Evolutionary conservation across 805 yeast species (phyloP).

Genomic region (Wickerhamomyces sydowiorum): DNA sequence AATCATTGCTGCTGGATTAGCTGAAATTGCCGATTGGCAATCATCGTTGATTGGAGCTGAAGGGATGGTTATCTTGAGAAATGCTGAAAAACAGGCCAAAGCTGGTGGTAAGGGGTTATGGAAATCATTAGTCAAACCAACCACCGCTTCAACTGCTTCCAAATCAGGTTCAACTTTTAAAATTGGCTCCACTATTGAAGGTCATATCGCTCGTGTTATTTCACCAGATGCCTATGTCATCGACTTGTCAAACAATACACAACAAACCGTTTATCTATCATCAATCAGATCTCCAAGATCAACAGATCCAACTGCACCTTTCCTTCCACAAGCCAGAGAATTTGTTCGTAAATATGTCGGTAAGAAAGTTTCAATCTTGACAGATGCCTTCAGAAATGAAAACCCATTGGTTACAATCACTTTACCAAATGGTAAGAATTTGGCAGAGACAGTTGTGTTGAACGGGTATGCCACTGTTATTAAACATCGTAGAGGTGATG

Average conservation of each 20-base stretch:
- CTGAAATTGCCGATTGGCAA: conserved; percentile 78
- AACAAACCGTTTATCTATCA: conserved; percentile 63
- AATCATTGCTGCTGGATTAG: conserved; percentile 64
- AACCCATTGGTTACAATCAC: conserved; percentile 60
- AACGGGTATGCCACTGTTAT: conserved; percentile 75
- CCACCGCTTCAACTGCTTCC: conserved; percentile 16
- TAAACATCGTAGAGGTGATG: conserved; percentile 68
- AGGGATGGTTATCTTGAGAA: conserved; percentile 55
- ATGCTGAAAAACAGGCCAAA: conserved; percentile 60
- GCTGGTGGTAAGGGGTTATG: conserved; percentile 51
- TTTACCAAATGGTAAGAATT: conserved; percentile 46
- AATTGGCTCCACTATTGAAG: conserved; percentile 47
- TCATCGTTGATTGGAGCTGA: conserved; percentile 59
- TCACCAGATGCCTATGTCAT: conserved; percentile 64
- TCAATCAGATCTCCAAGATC: conserved; percentile 72
- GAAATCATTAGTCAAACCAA: conserved; percentile 30
- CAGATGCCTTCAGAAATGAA: conserved; percentile 67
- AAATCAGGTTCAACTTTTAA: conserved; percentile 23
- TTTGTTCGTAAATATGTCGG: conserved; percentile 71
- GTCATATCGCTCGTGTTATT: conserved; percentile 53
- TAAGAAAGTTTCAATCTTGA: conserved; percentile 51
- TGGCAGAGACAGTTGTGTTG: conserved; percentile 54
- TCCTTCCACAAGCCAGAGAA: conserved; percentile 65
- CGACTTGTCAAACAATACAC: conserved; percentile 40
- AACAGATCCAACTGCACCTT: conserved; percentile 50